Evolutionary conservation across 1,284 basidiomycete species (phyloP), one percentile per base, ranked within the genome.

Genomic region (Gymnopus androsaceus): DNA sequence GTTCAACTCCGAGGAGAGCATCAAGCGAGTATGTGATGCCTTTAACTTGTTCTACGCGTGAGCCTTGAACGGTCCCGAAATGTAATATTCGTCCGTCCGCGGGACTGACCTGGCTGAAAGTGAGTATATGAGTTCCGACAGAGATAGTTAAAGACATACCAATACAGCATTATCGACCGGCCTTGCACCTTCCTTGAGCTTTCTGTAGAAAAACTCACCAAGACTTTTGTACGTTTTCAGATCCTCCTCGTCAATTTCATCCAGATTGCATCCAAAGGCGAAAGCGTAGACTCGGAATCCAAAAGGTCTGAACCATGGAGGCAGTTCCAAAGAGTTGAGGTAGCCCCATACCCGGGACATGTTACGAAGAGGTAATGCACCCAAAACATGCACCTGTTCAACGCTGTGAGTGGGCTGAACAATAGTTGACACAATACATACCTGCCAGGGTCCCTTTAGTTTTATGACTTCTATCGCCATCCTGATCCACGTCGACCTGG

Each of bases 301-400:
- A 66, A 85, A 86, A 0, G 94, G 95, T 25, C 96, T 81, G 73
- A 95, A 85, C 96, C 95, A 99, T 55, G 96, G 81, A 23, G 96
- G 97, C 1, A 99, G 83, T 60, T 95, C 89, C 51, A 95, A 77
- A 3, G 88, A 91, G 75, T 98, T 99, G 56, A 97, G 68, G 73
- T 95, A 95, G 7, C 97, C 97, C 95, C 96, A 99, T 7, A 98
- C 74, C 5, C 95, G 88, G 25, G 95, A 98, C 67, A 98, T 86
- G 63, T 94, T 93, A 42, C 95, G 88, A 15, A 99, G 82, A 0
- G 96, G 96, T 3, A 99, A 83, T 6, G 95, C 95, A 52, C 95
- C 96, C 47, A 99, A 80, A 52, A 99, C 94, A 72, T 97, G 92
- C 25, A 98, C 93, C 93, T 97, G 42, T 55, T 56, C 38, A 36